Conservation (phyloP, 2,329 filamentous ascomycete genomes). For the Penicillium glabrum region DNA sequence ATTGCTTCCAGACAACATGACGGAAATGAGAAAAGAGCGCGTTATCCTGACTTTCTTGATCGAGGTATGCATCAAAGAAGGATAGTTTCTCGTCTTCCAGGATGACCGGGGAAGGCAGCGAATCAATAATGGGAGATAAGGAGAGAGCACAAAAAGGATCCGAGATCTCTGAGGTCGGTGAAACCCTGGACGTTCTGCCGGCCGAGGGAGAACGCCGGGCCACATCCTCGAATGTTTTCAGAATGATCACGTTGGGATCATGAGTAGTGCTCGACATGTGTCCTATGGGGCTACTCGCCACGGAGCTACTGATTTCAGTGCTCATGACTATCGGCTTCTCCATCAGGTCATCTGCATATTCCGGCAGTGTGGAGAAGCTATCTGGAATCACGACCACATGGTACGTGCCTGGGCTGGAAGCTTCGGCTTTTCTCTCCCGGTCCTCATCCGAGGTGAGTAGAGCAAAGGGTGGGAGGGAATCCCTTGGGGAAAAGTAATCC, state of each 20-base stretch:
- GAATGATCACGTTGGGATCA: slow-evolving; percentile 52
- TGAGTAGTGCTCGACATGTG: slow-evolving; percentile 19
- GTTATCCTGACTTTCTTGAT: slow-evolving; percentile 32
- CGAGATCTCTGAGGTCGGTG: slow-evolving; percentile 36
- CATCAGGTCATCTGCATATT: slow-evolving; percentile 45
- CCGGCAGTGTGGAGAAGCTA: slow-evolving; percentile 54
- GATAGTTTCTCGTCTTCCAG: slow-evolving; percentile 22
- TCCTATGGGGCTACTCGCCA: slow-evolving; percentile 28
- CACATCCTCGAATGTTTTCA: slow-evolving; percentile 52
- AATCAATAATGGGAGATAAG: slow-evolving; percentile 26
- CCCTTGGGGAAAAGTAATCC: slow-evolving; percentile 34
- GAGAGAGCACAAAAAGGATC: slow-evolving; percentile 27
- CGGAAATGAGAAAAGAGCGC: slow-evolving; percentile 41
- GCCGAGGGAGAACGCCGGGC: slow-evolving; percentile 33
- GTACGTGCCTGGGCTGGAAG: slow-evolving; percentile 54
- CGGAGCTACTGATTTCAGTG: slow-evolving; percentile 26
- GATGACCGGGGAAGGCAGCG: slow-evolving; percentile 22
- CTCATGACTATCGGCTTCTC: slow-evolving; percentile 26
- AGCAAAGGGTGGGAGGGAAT: slow-evolving; percentile 56
- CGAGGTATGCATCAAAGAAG: slow-evolving; percentile 17
- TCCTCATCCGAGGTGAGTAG: slow-evolving; percentile 58
- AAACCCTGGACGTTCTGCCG: slow-evolving; percentile 31
- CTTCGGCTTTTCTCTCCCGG: slow-evolving; percentile 56
- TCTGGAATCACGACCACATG: slow-evolving; percentile 56
- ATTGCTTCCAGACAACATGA: slow-evolving; percentile 42